Evolutionary conservation across 495 filamentous ascomycete genomes (phyloP).

Genomic region (Bacidia gigantensis): DNA sequence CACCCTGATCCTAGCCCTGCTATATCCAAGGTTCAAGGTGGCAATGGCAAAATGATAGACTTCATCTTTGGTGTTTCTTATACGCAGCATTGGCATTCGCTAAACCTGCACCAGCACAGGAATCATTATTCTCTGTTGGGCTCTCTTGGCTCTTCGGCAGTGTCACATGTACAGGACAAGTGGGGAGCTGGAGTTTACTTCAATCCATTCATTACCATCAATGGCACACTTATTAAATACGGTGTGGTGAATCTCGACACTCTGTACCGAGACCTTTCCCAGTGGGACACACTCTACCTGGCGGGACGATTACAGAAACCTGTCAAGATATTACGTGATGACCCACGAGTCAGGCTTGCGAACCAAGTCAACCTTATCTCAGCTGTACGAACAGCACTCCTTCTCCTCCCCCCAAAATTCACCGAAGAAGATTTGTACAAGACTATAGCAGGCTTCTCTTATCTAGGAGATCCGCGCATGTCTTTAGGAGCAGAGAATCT

Average conservation of each 20-base stretch:
- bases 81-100: slow-evolving; percentile 89
- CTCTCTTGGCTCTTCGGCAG: slow-evolving; percentile 68
- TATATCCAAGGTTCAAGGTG: slow-evolving; percentile 67
- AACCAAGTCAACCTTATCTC: slow-evolving; percentile 93
- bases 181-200: slow-evolving; percentile 94
- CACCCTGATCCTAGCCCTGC: slow-evolving; percentile 68
- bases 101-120: slow-evolving; percentile 78
- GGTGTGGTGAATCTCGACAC: slow-evolving; percentile 88
- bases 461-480: slow-evolving; percentile 93
- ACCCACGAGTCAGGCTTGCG: slow-evolving; percentile 75
- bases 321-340: slow-evolving; percentile 91
- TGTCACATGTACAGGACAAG: slow-evolving; percentile 72
- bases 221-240: slow-evolving; percentile 93
- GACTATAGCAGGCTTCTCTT: slow-evolving; percentile 82
- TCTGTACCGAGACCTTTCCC: slow-evolving; percentile 66
- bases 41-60: slow-evolving; percentile 90
- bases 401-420: slow-evolving; percentile 71
- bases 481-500: slow-evolving; percentile 72
- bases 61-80: slow-evolving; percentile 94
- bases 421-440: slow-evolving; percentile 78
- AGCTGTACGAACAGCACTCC: slow-evolving; percentile 73
- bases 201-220: slow-evolving; percentile 90
- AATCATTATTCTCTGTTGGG: slow-evolving; percentile 84
- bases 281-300: slow-evolving; percentile 88
- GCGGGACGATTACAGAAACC: slow-evolving; percentile 93